Percentiles rank a stretch among this genome's conserved stretches.
Evolutionary conservation across 2,329 filamentous ascomycete species (phyloP).

Genomic region (Colletotrichum sp.): DNA sequence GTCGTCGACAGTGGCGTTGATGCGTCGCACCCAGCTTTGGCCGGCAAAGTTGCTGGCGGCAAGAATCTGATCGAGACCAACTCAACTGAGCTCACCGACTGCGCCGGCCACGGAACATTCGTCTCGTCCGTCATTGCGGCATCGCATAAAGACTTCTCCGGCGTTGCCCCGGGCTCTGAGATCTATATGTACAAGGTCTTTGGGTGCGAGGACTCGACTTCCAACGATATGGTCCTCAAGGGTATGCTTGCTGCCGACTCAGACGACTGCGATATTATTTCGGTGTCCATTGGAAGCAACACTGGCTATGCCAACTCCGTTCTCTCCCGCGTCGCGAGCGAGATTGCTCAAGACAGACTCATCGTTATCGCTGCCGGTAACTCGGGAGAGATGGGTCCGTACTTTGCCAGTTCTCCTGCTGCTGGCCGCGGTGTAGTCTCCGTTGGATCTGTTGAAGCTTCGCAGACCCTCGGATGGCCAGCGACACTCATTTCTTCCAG

Average conservation of each 20-base stretch:
- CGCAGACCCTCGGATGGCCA: constrained; percentile 21
- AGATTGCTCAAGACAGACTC: constrained; percentile 14
- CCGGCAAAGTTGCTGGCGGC: constrained; percentile 21
- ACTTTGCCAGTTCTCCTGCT: constrained; percentile 12
- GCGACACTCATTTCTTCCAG: constrained; percentile 14
- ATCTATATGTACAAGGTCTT: constrained; percentile 30
- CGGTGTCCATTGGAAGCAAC: constrained; percentile 20
- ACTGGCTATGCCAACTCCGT: constrained; percentile 19
- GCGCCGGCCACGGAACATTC: constrained; percentile 25
- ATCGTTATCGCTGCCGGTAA: constrained; percentile 13
- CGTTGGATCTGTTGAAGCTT: constrained; percentile 14
- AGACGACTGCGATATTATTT: constrained; percentile 26
- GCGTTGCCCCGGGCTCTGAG: constrained; percentile 24
- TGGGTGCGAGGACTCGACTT: constrained; percentile 18
- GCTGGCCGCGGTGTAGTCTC: not conserved
- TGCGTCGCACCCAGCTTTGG: constrained; percentile 17
- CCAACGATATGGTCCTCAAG: constrained; percentile 25
- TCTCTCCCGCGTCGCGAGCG: not conserved
- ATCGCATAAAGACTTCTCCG: constrained; percentile 11
- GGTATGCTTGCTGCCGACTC: constrained; percentile 25
- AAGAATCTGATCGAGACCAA: constrained; percentile 23
- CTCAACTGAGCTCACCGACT: constrained; percentile 17
- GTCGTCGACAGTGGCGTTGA: constrained; percentile 25
- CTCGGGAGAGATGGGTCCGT: not conserved
- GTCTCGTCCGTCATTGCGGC: constrained; percentile 19